These are phyloP conservation scores for Fomitopsis serialis DNA, from an alignment of 768 basidiomycete genomes.

Conservation along the genomic window DNA sequence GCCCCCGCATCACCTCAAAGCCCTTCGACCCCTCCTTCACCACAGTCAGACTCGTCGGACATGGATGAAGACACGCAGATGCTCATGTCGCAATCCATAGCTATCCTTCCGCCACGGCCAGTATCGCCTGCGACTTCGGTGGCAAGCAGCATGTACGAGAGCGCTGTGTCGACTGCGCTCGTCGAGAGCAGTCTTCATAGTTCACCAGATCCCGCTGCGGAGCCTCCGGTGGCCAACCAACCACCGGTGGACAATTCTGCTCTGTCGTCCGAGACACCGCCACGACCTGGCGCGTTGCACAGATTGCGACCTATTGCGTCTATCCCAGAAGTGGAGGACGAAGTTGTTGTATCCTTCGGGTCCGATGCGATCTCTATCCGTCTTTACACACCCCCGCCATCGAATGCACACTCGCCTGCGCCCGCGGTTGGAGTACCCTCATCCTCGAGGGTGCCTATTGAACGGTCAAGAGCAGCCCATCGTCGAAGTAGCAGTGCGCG, in stretches of 20 bases:
- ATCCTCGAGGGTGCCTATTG: background rate
- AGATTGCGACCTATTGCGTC: background rate
- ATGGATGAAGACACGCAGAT: conserved; percentile 61
- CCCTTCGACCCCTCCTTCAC: conserved; percentile 43
- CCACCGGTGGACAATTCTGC: background rate
- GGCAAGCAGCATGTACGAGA: conserved; percentile 73
- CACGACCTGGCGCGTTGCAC: conserved; percentile 1
- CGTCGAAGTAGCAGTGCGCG: background rate
- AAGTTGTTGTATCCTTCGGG: conserved; percentile 57
- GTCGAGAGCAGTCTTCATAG: background rate
- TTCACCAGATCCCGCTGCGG: conserved; percentile 1
- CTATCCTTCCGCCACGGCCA: conserved; percentile 39
- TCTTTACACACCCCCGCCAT: conserved; percentile 40
- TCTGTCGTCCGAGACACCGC: background rate
- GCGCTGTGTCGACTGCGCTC: conserved; percentile 46
- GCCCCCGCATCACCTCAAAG: conserved; percentile 16
- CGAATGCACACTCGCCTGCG: background rate
- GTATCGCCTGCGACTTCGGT: conserved; percentile 35
- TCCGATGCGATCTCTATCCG: conserved; percentile 53
- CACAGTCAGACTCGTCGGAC: conserved; percentile 33
- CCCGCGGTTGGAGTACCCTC: background rate
- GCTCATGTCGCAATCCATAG: conserved; percentile 75
- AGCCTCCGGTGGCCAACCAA: background rate
- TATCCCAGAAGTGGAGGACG: conserved; percentile 26
- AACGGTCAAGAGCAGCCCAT: background rate